Conservation (phyloP, 2,329 filamentous ascomycete species). For the Calonectria honghensis region DNA sequence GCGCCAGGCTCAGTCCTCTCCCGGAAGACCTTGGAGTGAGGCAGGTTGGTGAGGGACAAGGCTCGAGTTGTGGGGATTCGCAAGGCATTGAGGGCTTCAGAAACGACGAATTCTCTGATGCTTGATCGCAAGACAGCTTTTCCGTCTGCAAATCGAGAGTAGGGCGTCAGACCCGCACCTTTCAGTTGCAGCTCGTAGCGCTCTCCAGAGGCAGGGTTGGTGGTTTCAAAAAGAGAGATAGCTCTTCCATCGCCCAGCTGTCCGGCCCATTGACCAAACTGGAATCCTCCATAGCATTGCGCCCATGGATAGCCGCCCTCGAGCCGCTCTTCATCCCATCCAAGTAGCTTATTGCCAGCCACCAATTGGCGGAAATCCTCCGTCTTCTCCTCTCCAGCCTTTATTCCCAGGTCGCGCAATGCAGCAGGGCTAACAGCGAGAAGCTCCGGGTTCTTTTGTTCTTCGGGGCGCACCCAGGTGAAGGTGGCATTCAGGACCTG, state of each 20-base stretch:
- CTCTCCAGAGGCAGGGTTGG: conserved; percentile 80
- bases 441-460: conserved; percentile 83
- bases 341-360: conserved; percentile 87
- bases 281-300: conserved; percentile 94
- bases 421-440: conserved; percentile 87
- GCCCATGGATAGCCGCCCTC: conserved; percentile 95
- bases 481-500: conserved; percentile 90
- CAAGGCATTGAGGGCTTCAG: conserved; percentile 90
- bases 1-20: conserved; percentile 92
- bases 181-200: conserved; percentile 96
- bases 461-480: conserved; percentile 91
- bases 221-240: conserved; percentile 94
- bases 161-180: conserved; percentile 93
- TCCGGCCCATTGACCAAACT: conserved; percentile 92
- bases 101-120: conserved; percentile 95
- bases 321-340: conserved; percentile 80
- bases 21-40: conserved; percentile 82
- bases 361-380: conserved; percentile 86
- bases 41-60: conserved; percentile 85
- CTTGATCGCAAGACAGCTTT: conserved; percentile 94
- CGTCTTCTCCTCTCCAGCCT: conserved; percentile 78
- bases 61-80: conserved; percentile 91
- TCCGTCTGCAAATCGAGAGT: conserved; percentile 96
- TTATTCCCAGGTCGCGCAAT: conserved; percentile 87
- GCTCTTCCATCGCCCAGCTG: conserved; percentile 96